Evolutionary conservation across 495 filamentous ascomycete genomes (phyloP).

Genomic region (Tuber magnatum): DNA sequence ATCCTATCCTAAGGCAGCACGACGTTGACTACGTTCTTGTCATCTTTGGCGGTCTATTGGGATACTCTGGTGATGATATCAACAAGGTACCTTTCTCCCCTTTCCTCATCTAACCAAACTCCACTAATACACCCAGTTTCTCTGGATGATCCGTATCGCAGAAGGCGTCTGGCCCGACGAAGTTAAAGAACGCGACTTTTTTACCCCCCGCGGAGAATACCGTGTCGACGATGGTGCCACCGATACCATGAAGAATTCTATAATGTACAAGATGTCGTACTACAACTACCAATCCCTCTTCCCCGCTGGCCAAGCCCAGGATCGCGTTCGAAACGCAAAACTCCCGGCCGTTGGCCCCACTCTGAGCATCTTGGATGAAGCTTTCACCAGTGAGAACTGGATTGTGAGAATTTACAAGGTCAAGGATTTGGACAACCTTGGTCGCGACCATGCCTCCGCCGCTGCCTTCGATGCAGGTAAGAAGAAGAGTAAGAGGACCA

Average conservation of each 20-base stretch:
- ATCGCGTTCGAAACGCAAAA: constrained; percentile 75
- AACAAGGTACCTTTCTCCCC: constrained; percentile 58
- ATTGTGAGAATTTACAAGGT: constrained; percentile 99
- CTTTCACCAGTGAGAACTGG: constrained; percentile 99
- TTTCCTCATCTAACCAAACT: not conserved
- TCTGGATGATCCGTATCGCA: constrained; percentile 99
- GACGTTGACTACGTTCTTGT: constrained; percentile 98
- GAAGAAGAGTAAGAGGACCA: constrained; percentile 92
- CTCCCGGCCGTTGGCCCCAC: constrained; percentile 81
- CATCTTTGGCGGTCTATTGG: constrained; percentile 91
- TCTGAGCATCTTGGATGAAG: constrained; percentile 86
- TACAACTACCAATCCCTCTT: constrained; percentile 94
- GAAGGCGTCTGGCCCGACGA: constrained; percentile 99
- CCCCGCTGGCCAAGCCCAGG: constrained; percentile 80
- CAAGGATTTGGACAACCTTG: constrained; percentile 95
- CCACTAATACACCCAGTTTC: constrained; percentile 51
- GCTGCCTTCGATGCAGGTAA: constrained; percentile 83
- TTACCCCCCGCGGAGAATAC: constrained; percentile 92
- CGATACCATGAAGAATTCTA: constrained; percentile 96
- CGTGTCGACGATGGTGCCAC: constrained; percentile 88
- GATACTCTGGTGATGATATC: constrained; percentile 99
- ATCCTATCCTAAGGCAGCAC: constrained; percentile 95
- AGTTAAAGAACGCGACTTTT: constrained; percentile 94
- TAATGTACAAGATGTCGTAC: constrained; percentile 99
- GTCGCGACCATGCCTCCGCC: constrained; percentile 76